Percentiles rank a stretch among this genome's conserved stretches.
phyloP scores from a whole-genome alignment of 306 rosid genomes.

The Ormosia emarginata region DNA sequence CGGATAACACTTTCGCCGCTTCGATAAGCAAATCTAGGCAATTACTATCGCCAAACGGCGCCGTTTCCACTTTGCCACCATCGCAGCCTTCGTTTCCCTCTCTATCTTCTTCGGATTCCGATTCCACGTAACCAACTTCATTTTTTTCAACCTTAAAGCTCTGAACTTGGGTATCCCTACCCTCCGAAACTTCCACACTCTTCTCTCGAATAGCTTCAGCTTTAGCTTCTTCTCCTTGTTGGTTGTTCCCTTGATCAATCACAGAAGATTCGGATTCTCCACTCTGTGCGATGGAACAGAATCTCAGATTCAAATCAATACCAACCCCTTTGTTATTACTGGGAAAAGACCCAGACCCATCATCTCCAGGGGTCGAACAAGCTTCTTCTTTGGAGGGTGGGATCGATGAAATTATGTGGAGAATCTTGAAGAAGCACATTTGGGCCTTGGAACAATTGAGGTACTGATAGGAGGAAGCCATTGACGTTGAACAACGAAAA shows the following conservation, averaged over 20 bases:
- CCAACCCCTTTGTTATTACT: not conserved
- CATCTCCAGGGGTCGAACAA: not conserved
- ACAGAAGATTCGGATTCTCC: slow-evolving; percentile 17
- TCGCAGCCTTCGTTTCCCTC: not conserved
- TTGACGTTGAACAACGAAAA: not conserved
- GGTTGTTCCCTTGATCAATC: not conserved
- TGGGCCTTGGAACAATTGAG: slow-evolving; percentile 30
- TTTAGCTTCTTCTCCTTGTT: not conserved
- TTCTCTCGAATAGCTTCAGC: not conserved
- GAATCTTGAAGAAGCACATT: slow-evolving; percentile 48
- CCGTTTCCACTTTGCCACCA: not conserved
- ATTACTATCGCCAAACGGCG: slow-evolving; percentile 18
- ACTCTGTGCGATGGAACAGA: not conserved
- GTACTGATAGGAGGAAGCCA: slow-evolving; percentile 26
- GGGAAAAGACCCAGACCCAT: not conserved
- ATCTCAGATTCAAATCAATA: slow-evolving; percentile 37
- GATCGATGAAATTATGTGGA: slow-evolving; percentile 38
- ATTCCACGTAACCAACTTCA: slow-evolving; percentile 3
- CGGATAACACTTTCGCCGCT: slow-evolving; percentile 43
- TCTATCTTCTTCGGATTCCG: not conserved
- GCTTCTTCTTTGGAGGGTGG: slow-evolving; percentile 11
- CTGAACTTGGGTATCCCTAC: not conserved
- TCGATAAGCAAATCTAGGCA: slow-evolving; percentile 43
- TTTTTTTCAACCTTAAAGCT: not conserved
- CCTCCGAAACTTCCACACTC: slow-evolving; percentile 4